Conservation (phyloP, 1,284 basidiomycete genomes). For the Erythrobasidium hasegawianum region DNA sequence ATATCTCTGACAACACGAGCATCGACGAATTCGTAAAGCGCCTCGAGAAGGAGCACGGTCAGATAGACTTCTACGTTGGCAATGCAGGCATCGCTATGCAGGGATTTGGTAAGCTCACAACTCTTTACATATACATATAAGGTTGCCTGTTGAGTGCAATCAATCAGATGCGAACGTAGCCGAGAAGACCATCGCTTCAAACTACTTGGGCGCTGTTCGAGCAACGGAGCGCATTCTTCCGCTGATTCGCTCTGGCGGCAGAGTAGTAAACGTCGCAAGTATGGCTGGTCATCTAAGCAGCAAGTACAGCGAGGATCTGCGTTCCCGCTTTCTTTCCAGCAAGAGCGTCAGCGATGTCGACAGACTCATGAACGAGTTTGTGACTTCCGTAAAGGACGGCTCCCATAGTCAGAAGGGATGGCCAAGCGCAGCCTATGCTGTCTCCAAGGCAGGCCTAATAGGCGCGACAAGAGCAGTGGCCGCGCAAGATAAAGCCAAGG, state of each 20-base stretch:
- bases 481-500: conserved; percentile 38
- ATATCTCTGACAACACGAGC: conserved; percentile 37
- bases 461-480: conserved; percentile 43
- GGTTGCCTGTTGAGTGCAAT: neutral
- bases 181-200: conserved; percentile 44
- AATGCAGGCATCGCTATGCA: conserved; percentile 47
- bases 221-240: conserved; percentile 41
- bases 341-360: conserved; percentile 39
- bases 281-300: conserved; percentile 41
- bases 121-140: neutral
- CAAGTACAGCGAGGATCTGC: conserved; percentile 39
- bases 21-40: conserved; percentile 32
- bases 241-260: conserved; percentile 40
- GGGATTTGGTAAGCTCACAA: conserved; percentile 35
- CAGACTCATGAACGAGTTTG: conserved; percentile 39
- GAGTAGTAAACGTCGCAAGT: conserved; percentile 45
- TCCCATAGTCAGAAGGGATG: conserved; percentile 45
- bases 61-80: conserved; percentile 45
- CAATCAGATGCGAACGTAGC: conserved; percentile 42
- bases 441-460: conserved; percentile 42
- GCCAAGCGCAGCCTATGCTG: conserved; percentile 45
- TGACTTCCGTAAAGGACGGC: conserved; percentile 40
- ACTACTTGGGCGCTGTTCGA: conserved; percentile 43
- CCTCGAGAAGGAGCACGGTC: conserved; percentile 37
- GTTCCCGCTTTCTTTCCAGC: conserved; percentile 38